Base-by-base conservation (phyloP, 1,284 basidiomycete genomes). In the Irpex sp. region DNA sequence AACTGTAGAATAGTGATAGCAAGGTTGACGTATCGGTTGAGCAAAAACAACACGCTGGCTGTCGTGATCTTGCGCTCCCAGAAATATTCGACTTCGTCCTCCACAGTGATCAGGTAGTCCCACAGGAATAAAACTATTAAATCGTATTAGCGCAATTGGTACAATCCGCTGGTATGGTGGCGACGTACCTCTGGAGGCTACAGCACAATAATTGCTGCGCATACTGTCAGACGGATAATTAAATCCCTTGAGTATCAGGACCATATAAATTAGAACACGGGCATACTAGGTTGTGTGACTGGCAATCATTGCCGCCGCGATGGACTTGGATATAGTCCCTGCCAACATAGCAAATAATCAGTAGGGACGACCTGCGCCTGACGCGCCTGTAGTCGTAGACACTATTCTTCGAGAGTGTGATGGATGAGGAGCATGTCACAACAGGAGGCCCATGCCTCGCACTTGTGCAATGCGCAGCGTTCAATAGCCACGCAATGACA, bases 81-180 rank as follows among this genome's bases (percentile, higher is more conserved):
- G 13, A 74, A 58, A 60, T 67, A 74, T 18, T 68, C 67, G 13
- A 75, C 60, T 66, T 75, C 74, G 60, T 67, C 70, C 9, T 20
- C 65, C n/a, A 75, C 49, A 22, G 73, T 75, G 22, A 75, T 68
- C 22, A 71, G 22, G 63, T 70, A 74, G 49, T 75, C 74, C 67
- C 70, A 75, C 2, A 73, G 27, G 43, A 71, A 72, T 4, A 75
- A 66, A 6, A 67, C 74, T 72, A 44, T 32, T 24, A 58, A 54
- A 27, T 7, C 11, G 9, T 24, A 15, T 66, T 27, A 65, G 56
- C 20, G n/a, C 15, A 20, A 32, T 32, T 15, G 43, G n/a, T 22
- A 20, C 9, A 27, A 59, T 7, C 22, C 49, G 10, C 63, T 58
- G 22, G 22, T 42, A 64, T 9, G 20, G 32, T 44, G 22, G 45